These are phyloP conservation scores for Aspergillus sp. DNA, from an alignment of 2,329 filamentous ascomycete genomes.

Conservation along the genomic window DNA sequence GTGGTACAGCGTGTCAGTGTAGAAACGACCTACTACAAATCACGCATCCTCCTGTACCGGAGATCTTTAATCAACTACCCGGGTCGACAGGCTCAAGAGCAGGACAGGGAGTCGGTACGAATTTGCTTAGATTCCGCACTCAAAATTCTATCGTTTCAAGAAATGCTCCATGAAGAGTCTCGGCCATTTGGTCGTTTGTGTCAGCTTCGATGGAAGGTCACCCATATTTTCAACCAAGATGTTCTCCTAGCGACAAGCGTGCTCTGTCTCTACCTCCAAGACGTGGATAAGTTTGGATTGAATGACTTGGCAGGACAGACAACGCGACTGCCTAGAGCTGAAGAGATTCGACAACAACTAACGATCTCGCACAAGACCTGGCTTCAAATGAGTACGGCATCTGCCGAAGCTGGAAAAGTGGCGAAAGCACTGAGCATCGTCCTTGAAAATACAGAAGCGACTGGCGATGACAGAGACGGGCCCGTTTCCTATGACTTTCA, in stretches of 20 bases:
- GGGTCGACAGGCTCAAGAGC: background rate
- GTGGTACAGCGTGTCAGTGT: background rate
- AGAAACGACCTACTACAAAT: background rate
- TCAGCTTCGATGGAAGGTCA: constrained; percentile 1
- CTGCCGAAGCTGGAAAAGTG: background rate
- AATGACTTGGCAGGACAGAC: background rate
- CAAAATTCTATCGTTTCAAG: background rate
- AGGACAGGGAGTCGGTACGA: background rate
- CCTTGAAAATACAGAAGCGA: background rate
- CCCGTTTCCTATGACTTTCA: background rate
- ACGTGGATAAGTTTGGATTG: background rate
- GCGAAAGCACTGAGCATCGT: background rate
- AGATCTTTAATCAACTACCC: background rate
- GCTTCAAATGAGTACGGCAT: background rate
- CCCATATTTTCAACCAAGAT: background rate
- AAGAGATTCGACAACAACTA: background rate
- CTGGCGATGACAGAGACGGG: background rate
- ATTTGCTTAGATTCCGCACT: background rate
- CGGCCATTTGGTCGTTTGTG: background rate
- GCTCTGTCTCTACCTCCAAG: background rate
- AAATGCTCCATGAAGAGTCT: background rate
- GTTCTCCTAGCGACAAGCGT: background rate
- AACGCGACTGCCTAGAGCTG: background rate
- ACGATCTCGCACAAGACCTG: background rate
- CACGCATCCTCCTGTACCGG: background rate